phyloP scores from a whole-genome alignment of 2,329 filamentous ascomycete species.

The Domatiomyces globalis region DNA sequence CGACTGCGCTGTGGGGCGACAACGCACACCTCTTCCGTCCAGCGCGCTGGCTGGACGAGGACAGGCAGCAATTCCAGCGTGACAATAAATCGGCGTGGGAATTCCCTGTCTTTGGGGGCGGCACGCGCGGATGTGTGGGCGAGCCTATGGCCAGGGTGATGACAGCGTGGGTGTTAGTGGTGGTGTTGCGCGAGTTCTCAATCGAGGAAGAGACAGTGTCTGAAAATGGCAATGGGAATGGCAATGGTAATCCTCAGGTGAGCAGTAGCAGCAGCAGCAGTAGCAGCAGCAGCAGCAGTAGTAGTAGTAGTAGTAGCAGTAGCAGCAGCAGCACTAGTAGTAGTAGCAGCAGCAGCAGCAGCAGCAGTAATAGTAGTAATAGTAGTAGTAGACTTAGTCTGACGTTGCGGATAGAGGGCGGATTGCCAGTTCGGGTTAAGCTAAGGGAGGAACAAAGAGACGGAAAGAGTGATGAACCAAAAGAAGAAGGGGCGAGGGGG shows the following conservation, averaged over 20 bases:
- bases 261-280: conserved; percentile 15
- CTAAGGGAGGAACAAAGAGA: neutral
- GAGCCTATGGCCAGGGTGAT: conserved; percentile 52
- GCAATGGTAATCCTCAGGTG: too few relatives aligned
- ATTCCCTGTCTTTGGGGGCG: conserved; percentile 53
- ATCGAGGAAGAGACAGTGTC: conserved; percentile 24
- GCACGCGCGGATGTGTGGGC: conserved; percentile 46
- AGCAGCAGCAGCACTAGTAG: too few relatives aligned
- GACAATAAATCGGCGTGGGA: conserved; percentile 33
- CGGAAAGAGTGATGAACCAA: neutral
- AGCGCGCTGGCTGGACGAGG: conserved; percentile 36
- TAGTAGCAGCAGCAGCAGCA: too few relatives aligned
- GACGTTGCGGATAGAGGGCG: conserved; percentile 50
- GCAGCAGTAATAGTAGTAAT: conserved; percentile 24
- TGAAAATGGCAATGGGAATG: conserved; percentile 22
- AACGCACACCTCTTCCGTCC: conserved; percentile 44
- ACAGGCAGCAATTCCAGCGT: conserved; percentile 27
- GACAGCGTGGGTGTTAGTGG: conserved; percentile 42
- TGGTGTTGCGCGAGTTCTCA: conserved; percentile 37
- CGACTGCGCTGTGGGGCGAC: conserved; percentile 40
- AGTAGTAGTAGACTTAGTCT: conserved; percentile 46
- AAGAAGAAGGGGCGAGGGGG: neutral
- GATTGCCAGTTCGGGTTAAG: conserved; percentile 32
- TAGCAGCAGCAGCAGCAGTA: conserved; percentile 45
- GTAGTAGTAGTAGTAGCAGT: conserved; percentile 16